These are phyloP conservation scores for Hanseniaspora occidentalis DNA, from an alignment of 805 yeast species.

Conservation along the genomic window DNA sequence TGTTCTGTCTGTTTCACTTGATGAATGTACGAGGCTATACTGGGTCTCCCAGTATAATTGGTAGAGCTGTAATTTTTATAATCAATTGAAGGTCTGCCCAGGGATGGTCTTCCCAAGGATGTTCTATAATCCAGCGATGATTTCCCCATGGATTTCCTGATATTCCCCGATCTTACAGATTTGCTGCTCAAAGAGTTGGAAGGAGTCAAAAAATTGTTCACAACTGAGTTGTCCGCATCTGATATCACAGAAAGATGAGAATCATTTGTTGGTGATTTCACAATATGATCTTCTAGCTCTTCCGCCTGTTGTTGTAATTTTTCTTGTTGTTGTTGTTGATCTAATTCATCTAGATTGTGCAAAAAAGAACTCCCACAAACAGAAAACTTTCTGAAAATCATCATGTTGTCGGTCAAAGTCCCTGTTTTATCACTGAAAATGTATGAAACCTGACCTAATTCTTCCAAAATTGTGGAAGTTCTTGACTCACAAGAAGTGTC, in stretches of 20 bases:
- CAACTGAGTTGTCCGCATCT: conserved; percentile 11
- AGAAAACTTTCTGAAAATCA: conserved; percentile 83
- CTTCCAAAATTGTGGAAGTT: conserved; percentile 92
- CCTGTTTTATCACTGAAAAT: conserved; percentile 96
- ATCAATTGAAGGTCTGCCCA: conserved; percentile 27
- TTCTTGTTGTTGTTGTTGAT: conserved; percentile 28
- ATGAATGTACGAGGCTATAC: conserved; percentile 35
- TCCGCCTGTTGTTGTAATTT: conserved; percentile 6
- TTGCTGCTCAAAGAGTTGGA: neutral
- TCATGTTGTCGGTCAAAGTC: conserved; percentile 85
- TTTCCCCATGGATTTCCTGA: conserved; percentile 9
- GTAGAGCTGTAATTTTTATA: conserved; percentile 30
- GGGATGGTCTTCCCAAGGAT: too few species aligned
- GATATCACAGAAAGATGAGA: conserved; percentile 16
- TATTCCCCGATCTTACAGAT: neutral
- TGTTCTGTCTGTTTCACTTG: conserved; percentile 2
- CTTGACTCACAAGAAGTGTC: conserved; percentile 91
- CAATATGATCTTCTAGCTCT: neutral
- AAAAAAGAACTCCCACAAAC: conserved; percentile 84
- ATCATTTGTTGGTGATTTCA: neutral
- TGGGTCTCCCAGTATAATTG: conserved; percentile 40
- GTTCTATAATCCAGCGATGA: conserved; percentile 30
- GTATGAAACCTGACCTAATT: conserved; percentile 91
- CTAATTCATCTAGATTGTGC: conserved; percentile 48
- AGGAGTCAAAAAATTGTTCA: conserved; percentile 7